These are phyloP conservation scores for Nicotiana tomentosiformis DNA, from an alignment of 257 asterid species.

Conservation along the genomic window DNA sequence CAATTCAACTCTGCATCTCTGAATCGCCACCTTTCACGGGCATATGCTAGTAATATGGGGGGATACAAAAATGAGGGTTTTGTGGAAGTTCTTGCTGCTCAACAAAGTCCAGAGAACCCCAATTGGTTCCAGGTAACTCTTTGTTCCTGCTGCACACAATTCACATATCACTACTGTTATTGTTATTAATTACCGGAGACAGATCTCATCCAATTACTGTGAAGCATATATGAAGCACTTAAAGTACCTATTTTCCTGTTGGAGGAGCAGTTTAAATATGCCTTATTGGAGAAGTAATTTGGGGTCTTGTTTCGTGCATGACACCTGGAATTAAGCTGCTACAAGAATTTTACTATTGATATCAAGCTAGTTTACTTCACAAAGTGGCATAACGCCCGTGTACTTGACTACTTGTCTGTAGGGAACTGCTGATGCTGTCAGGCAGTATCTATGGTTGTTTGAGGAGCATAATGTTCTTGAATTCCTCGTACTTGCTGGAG, in stretches of 20 bases:
- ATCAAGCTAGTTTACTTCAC: background rate
- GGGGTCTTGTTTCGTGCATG: background rate
- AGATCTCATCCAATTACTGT: background rate
- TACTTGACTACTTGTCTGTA: conserved; percentile 17
- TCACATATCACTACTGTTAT: background rate
- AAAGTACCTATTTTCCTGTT: background rate
- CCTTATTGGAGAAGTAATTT: background rate
- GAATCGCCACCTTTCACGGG: conserved; percentile 91
- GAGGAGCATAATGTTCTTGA: conserved; percentile 91
- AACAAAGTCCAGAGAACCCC: conserved; percentile 95
- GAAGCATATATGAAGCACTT: background rate
- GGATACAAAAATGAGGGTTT: conserved; percentile 90
- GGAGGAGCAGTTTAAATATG: background rate
- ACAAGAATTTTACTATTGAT: background rate
- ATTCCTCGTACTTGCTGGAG: conserved; percentile 87
- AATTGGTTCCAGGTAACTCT: conserved; percentile 82
- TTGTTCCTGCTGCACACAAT: background rate
- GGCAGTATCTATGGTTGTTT: conserved; percentile 87
- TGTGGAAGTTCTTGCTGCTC: conserved; percentile 99
- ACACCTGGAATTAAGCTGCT: background rate
- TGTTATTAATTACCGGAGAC: background rate
- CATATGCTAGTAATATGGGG: conserved; percentile 89
- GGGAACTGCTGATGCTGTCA: conserved; percentile 99
- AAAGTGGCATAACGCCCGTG: background rate
- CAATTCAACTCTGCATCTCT: conserved; percentile 96